Conservation (phyloP, 257 asterid genomes). For the Voacanga thouarsii region DNA sequence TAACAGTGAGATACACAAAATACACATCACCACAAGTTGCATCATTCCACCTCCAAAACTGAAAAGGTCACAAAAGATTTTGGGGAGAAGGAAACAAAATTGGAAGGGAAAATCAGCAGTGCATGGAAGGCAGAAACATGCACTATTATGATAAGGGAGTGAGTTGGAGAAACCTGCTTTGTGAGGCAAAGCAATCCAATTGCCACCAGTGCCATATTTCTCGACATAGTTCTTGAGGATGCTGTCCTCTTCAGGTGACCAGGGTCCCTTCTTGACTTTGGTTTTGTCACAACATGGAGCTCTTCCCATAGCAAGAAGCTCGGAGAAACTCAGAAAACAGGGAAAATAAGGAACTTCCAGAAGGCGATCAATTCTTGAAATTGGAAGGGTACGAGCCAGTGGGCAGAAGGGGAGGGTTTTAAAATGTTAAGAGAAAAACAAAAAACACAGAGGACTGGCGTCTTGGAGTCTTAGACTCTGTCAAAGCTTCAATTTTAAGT, state of each 20-base stretch:
- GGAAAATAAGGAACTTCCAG: not conserved
- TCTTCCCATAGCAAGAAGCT: constrained; percentile 44
- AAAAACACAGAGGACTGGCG: not conserved
- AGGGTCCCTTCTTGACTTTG: constrained; percentile 72
- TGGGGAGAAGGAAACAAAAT: not conserved
- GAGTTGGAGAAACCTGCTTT: constrained; percentile 52
- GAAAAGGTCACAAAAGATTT: not conserved
- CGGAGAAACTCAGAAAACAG: not conserved
- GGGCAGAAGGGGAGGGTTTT: constrained; percentile 12
- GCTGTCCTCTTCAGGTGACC: constrained; percentile 75
- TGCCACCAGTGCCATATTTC: constrained; percentile 54
- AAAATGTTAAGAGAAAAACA: not conserved
- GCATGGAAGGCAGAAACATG: not conserved
- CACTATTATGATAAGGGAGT: not conserved
- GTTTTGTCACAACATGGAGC: constrained; percentile 82
- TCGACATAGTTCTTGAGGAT: constrained; percentile 44
- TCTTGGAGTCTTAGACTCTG: constrained; percentile 36
- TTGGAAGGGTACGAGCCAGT: not conserved
- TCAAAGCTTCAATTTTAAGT: constrained; percentile 27
- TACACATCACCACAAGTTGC: not conserved
- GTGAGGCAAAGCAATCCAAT: constrained; percentile 71
- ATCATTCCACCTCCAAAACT: not conserved
- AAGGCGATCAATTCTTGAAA: not conserved
- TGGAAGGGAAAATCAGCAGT: not conserved
- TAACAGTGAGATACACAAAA: not conserved